Percentiles rank a stretch among this genome's conserved stretches.
Evolutionary conservation across 495 filamentous ascomycete species (phyloP).

Genomic region (Chaetomium cochliodes): DNA sequence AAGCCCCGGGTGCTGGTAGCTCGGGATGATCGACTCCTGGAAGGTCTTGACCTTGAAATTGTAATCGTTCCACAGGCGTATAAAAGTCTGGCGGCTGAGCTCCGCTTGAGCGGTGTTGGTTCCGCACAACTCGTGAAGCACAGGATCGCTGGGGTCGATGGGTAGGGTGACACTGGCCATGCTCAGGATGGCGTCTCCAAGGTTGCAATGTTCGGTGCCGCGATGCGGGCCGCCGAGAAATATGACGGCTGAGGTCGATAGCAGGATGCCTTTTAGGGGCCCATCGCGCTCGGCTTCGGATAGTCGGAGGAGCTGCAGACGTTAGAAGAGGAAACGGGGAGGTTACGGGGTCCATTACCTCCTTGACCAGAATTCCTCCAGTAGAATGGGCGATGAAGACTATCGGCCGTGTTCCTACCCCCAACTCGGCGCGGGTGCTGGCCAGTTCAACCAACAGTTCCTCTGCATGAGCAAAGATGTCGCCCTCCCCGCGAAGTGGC

Average conservation of each 20-base stretch:
- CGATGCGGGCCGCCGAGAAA: slow-evolving; percentile 42
- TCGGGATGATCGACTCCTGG: slow-evolving; percentile 34
- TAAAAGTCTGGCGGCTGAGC: slow-evolving; percentile 31
- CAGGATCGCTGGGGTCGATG: slow-evolving; percentile 29
- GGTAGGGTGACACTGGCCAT: slow-evolving; percentile 36
- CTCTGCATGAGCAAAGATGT: slow-evolving; percentile 37
- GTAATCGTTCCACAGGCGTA: slow-evolving; percentile 37
- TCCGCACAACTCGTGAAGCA: slow-evolving; percentile 36
- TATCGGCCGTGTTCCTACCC: slow-evolving; percentile 26
- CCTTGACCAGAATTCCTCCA: slow-evolving; percentile 42
- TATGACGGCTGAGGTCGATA: slow-evolving; percentile 33
- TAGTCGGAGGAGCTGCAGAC: slow-evolving; percentile 32
- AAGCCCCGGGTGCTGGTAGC: slow-evolving; percentile 21
- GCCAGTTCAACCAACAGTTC: slow-evolving; percentile 37
- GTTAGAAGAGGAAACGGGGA: slow-evolving; percentile 14
- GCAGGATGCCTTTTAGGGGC: slow-evolving; percentile 32
- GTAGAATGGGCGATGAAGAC: slow-evolving; percentile 41
- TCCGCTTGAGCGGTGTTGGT: slow-evolving; percentile 29
- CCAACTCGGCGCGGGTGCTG: slow-evolving; percentile 20
- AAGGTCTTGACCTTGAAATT: slow-evolving; percentile 44
- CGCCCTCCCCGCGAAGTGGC: slow-evolving; percentile 33
- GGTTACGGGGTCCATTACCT: slow-evolving; percentile 25
- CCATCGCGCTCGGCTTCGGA: slow-evolving; percentile 35
- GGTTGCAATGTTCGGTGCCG: slow-evolving; percentile 30
- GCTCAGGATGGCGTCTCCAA: slow-evolving; percentile 34